Conservation (phyloP, 305 asterid genomes). For the Caryopteris hybrid region DNA sequence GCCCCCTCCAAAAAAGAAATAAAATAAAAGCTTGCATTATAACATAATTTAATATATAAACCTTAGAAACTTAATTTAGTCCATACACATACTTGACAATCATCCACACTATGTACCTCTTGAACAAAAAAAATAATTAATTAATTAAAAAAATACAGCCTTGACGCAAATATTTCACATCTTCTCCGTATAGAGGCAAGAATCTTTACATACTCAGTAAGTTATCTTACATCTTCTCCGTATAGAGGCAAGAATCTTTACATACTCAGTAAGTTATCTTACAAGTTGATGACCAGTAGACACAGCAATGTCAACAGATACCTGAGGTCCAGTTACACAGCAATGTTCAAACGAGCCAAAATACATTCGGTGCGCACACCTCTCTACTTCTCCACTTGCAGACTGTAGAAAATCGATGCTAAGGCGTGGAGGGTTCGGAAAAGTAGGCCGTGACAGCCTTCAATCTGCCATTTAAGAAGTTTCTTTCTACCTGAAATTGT, state of each 20-base stretch:
- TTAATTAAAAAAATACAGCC: no score
- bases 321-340: no score
- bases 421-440: constrained; percentile 27
- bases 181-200: background rate
- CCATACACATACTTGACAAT: no score
- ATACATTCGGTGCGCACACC: no score
- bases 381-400: background rate
- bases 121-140: no score
- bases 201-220: background rate
- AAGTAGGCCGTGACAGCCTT: constrained; percentile 92
- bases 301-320: no score
- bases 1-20: no score
- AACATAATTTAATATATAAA: no score
- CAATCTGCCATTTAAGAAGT: constrained; percentile 64
- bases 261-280: background rate
- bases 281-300: background rate
- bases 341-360: background rate
- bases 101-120: no score
- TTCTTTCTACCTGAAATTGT: constrained; percentile 72
- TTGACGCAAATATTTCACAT: background rate
- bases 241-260: background rate
- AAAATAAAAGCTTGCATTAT: no score
- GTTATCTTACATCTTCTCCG: background rate
- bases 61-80: no score
- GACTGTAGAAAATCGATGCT: background rate